Conservation (phyloP, 225 moss, liverwort and hornwort genomes). For the Physcomitrellopsis africana region DNA sequence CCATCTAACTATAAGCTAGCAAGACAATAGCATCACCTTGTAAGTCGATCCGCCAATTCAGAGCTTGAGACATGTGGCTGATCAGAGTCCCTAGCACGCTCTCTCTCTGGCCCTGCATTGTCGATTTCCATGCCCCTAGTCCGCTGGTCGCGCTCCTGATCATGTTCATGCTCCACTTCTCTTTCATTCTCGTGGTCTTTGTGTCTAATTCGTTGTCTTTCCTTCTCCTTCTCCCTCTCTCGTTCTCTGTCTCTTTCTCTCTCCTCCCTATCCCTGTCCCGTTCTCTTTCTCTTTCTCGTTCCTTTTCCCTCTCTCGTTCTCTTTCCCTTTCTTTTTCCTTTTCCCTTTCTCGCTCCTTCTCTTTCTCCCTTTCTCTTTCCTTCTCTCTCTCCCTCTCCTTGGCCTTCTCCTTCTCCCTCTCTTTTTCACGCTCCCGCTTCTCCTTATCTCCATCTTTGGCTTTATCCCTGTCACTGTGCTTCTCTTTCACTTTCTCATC, state of each 20-base stretch:
- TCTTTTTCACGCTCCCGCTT: constrained; percentile 58
- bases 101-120: constrained; percentile 47
- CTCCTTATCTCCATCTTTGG: constrained; percentile 34
- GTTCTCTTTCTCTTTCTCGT: constrained; percentile 44
- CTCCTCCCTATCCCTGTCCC: constrained; percentile 43
- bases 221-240: constrained; percentile 52
- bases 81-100: constrained; percentile 43
- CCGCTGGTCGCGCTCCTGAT: constrained; percentile 50
- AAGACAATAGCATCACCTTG: constrained; percentile 54
- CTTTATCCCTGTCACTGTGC: background rate
- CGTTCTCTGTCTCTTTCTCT: constrained; percentile 43
- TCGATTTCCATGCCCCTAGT: constrained; percentile 51
- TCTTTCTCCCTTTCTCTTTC: constrained; percentile 38
- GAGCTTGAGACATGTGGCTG: constrained; percentile 61
- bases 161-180: constrained; percentile 64
- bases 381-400: constrained; percentile 43
- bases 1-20: constrained; percentile 7
- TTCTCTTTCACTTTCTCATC: constrained; percentile 30
- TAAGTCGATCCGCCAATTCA: constrained; percentile 72
- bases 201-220: constrained; percentile 40
- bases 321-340: constrained; percentile 45
- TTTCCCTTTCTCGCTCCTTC: constrained; percentile 46
- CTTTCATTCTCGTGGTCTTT: constrained; percentile 58
- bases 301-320: constrained; percentile 61
- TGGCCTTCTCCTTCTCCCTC: constrained; percentile 50